Conservation (phyloP, 768 basidiomycete species). For the Termitomyces sp. region DNA sequence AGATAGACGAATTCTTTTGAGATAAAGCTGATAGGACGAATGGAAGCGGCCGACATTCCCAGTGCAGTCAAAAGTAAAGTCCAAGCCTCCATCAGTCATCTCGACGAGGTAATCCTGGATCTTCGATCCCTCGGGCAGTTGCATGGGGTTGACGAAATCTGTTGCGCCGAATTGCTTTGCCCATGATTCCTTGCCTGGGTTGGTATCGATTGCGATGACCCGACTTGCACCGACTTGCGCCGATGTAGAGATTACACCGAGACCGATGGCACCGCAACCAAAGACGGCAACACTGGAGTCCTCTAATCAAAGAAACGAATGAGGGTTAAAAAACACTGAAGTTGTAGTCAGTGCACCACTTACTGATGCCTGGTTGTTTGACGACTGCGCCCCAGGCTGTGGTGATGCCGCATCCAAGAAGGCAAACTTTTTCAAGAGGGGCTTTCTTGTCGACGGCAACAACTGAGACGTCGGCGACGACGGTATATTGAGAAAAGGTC, state of each 20-base stretch:
- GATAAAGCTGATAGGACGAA: background rate
- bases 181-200: slow-evolving; percentile 82
- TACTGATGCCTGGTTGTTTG: slow-evolving; percentile 86
- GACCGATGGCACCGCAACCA: slow-evolving; percentile 94
- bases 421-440: slow-evolving; percentile 93
- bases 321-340: background rate
- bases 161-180: slow-evolving; percentile 92
- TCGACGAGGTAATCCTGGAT: slow-evolving; percentile 91
- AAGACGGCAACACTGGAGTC: slow-evolving; percentile 91
- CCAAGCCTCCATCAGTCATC: slow-evolving; percentile 93
- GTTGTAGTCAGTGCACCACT: slow-evolving; percentile 21
- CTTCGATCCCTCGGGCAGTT: slow-evolving; percentile 70
- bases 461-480: slow-evolving; percentile 95
- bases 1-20: background rate
- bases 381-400: slow-evolving; percentile 97
- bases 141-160: slow-evolving; percentile 85
- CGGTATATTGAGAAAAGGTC: slow-evolving; percentile 99
- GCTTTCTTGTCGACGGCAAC: slow-evolving; percentile 85
- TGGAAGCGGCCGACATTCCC: slow-evolving; percentile 56
- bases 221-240: slow-evolving; percentile 75
- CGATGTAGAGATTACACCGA: slow-evolving; percentile 86
- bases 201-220: slow-evolving; percentile 91
- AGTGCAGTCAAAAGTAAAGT: slow-evolving; percentile 96
- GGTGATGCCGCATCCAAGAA: slow-evolving; percentile 94
- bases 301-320: slow-evolving; percentile 37